Conservation (phyloP, 768 basidiomycete genomes). For the Asterophora lycoperdoides region DNA sequence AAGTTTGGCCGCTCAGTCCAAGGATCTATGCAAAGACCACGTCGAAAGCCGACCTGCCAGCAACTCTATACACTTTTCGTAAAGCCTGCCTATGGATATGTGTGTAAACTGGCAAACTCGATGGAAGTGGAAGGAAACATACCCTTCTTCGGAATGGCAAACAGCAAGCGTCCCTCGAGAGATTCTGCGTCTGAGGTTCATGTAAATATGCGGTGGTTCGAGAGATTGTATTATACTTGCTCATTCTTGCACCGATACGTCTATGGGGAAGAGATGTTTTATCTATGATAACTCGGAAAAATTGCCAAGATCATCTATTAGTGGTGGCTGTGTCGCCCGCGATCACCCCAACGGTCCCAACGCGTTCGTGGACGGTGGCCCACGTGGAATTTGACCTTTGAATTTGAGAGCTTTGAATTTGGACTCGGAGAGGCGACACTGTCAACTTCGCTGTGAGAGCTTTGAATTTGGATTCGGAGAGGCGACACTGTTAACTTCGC, state of each 20-base stretch:
- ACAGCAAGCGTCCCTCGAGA: conserved; percentile 80
- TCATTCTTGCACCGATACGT: conserved; percentile 10
- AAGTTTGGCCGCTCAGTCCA: conserved; percentile 5
- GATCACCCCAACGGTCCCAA: not conserved
- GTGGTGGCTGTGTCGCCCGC: conserved; percentile 5
- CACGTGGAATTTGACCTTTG: no score
- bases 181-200: conserved; percentile 58
- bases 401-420: no score
- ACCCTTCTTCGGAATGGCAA: conserved; percentile 99
- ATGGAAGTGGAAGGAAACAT: not conserved
- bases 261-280: not conserved
- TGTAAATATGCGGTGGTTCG: not conserved
- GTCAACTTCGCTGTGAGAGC: no score
- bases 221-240: conserved; percentile 2
- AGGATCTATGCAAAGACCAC: not conserved
- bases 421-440: no score
- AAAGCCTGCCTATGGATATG: conserved; percentile 43
- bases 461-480: no score
- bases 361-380: no score
- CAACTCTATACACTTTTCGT: conserved; percentile 86
- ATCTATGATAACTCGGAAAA: conserved; percentile 5
- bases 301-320: not conserved
- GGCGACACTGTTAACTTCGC: no score
- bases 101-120: not conserved
- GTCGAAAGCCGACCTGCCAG: conserved; percentile 59